These are phyloP conservation scores for Candida frijolesensis DNA, from an alignment of 1,139 yeast genomes.

Conservation along the genomic window DNA sequence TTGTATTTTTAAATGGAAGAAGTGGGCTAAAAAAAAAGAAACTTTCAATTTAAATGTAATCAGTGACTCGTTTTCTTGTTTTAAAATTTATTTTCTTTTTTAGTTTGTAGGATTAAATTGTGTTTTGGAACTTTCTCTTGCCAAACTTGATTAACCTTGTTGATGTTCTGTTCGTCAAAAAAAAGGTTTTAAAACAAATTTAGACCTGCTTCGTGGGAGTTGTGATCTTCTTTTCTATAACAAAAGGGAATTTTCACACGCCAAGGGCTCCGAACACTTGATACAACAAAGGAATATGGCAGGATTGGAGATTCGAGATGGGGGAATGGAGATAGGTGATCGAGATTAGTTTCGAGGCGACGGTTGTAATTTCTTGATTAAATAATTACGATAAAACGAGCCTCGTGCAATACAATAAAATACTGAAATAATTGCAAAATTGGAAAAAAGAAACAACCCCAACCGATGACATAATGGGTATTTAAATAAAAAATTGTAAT, in stretches of 20 bases:
- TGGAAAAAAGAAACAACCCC: neutral
- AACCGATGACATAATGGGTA: no score
- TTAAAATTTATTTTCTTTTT: neutral
- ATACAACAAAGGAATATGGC: neutral
- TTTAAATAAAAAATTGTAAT: no score
- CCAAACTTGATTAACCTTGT: neutral
- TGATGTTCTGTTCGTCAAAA: neutral
- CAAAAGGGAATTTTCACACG: neutral
- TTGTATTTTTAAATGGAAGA: neutral
- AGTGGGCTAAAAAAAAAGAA: neutral
- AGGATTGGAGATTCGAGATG: neutral
- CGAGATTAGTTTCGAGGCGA: neutral
- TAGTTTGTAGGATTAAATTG: neutral
- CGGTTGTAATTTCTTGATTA: neutral
- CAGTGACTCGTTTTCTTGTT: neutral
- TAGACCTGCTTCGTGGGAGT: neutral
- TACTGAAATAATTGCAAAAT: neutral
- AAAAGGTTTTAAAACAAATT: neutral
- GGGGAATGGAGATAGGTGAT: neutral
- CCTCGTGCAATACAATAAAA: neutral
- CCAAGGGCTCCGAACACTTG: constrained; percentile 1
- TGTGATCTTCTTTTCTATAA: neutral
- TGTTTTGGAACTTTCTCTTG: constrained; percentile 1
- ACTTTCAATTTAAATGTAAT: neutral
- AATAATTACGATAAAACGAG: neutral